Evolutionary conservation across 2,329 filamentous ascomycete genomes (phyloP).

Genomic region (Colletotrichum limetticola): DNA sequence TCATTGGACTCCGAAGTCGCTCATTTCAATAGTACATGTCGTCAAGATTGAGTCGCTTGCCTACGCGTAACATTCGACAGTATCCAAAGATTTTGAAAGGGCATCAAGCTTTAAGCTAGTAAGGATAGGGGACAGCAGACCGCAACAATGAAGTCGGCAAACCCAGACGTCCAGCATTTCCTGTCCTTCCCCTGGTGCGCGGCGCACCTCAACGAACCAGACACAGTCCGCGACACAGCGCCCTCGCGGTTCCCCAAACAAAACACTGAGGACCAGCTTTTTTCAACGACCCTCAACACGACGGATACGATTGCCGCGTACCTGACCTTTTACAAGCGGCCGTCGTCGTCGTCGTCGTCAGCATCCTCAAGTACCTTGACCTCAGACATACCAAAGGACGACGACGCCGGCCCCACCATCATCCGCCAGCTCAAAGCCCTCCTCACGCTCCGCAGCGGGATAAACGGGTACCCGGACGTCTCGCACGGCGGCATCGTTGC

Average conservation of each 20-base stretch:
- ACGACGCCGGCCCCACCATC: conserved; percentile 38
- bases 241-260: conserved; percentile 45
- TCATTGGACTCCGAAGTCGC: background rate
- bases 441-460: conserved; percentile 45
- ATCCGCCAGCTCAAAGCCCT: conserved; percentile 45
- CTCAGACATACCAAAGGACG: background rate
- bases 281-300: conserved; percentile 45
- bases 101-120: background rate
- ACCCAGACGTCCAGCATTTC: conserved; percentile 43
- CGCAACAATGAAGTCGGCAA: conserved; percentile 21
- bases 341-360: background rate
- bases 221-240: conserved; percentile 46
- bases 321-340: conserved; percentile 46
- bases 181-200: conserved; percentile 49
- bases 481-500: conserved; percentile 51
- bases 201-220: conserved; percentile 41
- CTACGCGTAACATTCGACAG: background rate
- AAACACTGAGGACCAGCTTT: conserved; percentile 44
- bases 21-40: background rate
- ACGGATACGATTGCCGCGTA: conserved; percentile 45
- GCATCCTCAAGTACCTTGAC: background rate
- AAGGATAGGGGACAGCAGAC: background rate
- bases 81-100: no score
- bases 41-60: background rate
- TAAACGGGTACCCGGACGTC: conserved; percentile 46